Evolutionary conservation across 1,284 basidiomycete species (phyloP).

Genomic region (Ceratobasidium theobromae): DNA sequence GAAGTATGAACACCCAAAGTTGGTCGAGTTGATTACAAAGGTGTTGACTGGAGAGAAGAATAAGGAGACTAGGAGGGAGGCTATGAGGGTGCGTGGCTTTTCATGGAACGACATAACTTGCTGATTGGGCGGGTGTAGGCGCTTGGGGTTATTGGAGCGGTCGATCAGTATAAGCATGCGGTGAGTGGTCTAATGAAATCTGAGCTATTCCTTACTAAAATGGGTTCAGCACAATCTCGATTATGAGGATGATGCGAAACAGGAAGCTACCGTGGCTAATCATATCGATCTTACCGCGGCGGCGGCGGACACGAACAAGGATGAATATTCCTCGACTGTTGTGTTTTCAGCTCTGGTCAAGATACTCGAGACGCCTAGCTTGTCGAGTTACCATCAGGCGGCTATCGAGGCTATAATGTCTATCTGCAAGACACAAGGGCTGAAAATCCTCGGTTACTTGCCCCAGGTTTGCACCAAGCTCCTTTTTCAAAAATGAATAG

Average conservation of each 20-base stretch:
- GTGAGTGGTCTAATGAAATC: not conserved
- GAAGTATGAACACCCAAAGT: conserved; percentile 9
- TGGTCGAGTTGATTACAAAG: conserved; percentile 25
- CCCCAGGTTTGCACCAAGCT: conserved; percentile 70
- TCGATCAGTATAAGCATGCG: conserved; percentile 21
- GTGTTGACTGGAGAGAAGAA: conserved; percentile 16
- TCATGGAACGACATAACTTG: not conserved
- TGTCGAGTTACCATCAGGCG: not conserved
- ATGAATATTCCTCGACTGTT: conserved; percentile 21
- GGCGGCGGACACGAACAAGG: conserved; percentile 19
- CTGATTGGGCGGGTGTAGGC: not conserved
- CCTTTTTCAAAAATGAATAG: conserved; percentile 38
- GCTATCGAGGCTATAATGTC: conserved; percentile 86
- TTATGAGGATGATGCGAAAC: not conserved
- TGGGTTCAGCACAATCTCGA: conserved; percentile 13
- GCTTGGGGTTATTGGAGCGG: conserved; percentile 14
- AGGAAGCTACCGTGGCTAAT: not conserved
- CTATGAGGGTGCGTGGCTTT: conserved; percentile 12
- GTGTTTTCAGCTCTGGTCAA: conserved; percentile 21
- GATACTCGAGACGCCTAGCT: conserved; percentile 10
- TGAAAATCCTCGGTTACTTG: conserved; percentile 95
- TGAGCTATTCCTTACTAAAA: not conserved
- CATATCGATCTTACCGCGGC: conserved; percentile 12
- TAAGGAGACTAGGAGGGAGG: conserved; percentile 15
- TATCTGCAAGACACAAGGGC: conserved; percentile 97